phyloP scores from a whole-genome alignment of 2,329 filamentous ascomycete species.

The Acephala macrosclerotiorum region DNA sequence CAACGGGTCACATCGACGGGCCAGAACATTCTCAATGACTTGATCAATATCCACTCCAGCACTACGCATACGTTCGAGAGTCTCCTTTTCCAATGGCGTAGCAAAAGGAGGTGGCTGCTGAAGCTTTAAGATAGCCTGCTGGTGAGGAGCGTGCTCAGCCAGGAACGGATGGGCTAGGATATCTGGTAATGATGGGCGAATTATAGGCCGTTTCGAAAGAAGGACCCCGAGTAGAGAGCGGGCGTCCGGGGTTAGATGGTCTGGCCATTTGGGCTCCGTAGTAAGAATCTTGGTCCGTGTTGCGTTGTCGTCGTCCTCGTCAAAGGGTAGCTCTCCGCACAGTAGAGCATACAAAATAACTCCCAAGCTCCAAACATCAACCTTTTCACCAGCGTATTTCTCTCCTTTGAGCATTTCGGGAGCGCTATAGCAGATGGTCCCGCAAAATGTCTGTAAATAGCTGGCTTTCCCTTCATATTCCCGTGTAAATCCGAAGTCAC shows the following conservation, averaged over 20 bases:
- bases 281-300: slow-evolving; percentile 87
- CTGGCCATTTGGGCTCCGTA: slow-evolving; percentile 85
- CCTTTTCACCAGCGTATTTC: slow-evolving; percentile 97
- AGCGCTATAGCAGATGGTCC: slow-evolving; percentile 96
- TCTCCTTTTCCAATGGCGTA: slow-evolving; percentile 87
- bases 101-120: slow-evolving; percentile 84
- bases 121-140: slow-evolving; percentile 87
- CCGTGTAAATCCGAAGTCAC: slow-evolving; percentile 97
- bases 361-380: slow-evolving; percentile 93
- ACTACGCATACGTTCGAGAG: slow-evolving; percentile 88
- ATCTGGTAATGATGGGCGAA: slow-evolving; percentile 82
- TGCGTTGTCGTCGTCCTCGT: slow-evolving; percentile 90
- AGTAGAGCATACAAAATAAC: slow-evolving; percentile 85
- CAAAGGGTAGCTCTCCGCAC: slow-evolving; percentile 89
- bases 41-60: slow-evolving; percentile 94
- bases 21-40: slow-evolving; percentile 91
- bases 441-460: slow-evolving; percentile 96
- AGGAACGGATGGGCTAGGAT: slow-evolving; percentile 90
- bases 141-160: slow-evolving; percentile 82
- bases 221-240: slow-evolving; percentile 78
- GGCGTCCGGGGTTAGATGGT: slow-evolving; percentile 79
- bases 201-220: slow-evolving; percentile 88
- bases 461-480: slow-evolving; percentile 97
- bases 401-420: slow-evolving; percentile 99
- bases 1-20: slow-evolving; percentile 87